phyloP scores from a whole-genome alignment of 176 grass and related monocot genomes.

The Olyra latifolia region DNA sequence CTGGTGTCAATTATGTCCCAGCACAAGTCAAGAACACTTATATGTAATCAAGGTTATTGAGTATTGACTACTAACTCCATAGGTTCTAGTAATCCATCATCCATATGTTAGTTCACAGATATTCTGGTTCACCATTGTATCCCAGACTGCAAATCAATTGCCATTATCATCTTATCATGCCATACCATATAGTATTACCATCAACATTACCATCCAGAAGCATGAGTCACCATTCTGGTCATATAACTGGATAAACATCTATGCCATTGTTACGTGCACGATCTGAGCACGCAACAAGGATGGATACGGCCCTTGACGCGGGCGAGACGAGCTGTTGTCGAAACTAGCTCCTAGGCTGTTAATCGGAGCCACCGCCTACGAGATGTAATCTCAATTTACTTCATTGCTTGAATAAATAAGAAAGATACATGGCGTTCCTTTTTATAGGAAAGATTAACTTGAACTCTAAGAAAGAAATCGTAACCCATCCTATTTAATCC shows the following conservation, averaged over 20 bases:
- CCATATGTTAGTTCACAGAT: background rate
- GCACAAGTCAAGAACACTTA: background rate
- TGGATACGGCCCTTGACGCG: too few species aligned
- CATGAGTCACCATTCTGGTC: background rate
- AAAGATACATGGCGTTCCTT: too few species aligned
- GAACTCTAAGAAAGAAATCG: too few species aligned
- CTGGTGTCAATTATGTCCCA: background rate
- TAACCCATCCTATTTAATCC: too few species aligned
- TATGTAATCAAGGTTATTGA: background rate
- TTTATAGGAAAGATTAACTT: too few species aligned
- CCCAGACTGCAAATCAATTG: background rate
- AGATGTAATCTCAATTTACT: too few species aligned
- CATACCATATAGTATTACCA: background rate
- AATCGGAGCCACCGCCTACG: too few species aligned
- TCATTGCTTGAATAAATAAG: too few species aligned
- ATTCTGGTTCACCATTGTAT: background rate
- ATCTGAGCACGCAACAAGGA: too few species aligned
- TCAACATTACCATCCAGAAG: background rate
- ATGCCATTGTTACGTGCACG: too few species aligned
- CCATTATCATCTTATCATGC: background rate
- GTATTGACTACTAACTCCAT: background rate
- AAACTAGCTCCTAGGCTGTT: too few species aligned
- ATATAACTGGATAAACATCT: background rate
- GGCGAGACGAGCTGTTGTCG: too few species aligned
- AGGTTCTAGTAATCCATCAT: background rate